These are phyloP conservation scores for Mortierella sp. DNA, from an alignment of 371 early-diverging fungal genomes.

Conservation along the genomic window DNA sequence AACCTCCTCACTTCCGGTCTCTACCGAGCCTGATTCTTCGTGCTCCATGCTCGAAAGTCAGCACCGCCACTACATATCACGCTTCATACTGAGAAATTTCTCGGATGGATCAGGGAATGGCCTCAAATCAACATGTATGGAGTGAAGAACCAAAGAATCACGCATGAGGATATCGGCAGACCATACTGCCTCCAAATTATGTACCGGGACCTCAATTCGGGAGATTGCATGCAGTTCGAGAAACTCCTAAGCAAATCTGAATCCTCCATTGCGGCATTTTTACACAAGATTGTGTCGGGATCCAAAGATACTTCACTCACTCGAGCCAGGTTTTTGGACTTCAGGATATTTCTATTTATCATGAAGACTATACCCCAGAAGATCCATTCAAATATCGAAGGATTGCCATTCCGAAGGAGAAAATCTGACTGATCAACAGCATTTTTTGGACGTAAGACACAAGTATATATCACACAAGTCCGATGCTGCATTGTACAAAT, in stretches of 20 bases:
- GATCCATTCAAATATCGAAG: constrained; percentile 34
- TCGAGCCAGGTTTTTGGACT: constrained; percentile 14
- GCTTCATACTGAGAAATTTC: too few species aligned
- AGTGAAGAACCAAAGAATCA: constrained; percentile 3
- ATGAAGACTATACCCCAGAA: constrained; percentile 14
- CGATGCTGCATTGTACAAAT: constrained; percentile 16
- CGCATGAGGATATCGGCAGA: constrained; percentile 6
- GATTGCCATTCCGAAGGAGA: constrained; percentile 18
- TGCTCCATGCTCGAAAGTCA: too few species aligned
- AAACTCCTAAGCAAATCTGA: background rate
- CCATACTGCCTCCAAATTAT: constrained; percentile 27
- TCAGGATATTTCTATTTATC: constrained; percentile 33
- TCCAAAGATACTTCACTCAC: constrained; percentile 15
- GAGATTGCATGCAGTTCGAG: constrained; percentile 33
- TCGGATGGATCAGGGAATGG: too few species aligned
- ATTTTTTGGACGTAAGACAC: constrained; percentile 27
- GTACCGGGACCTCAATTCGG: constrained; percentile 24
- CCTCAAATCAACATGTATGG: constrained; percentile 23
- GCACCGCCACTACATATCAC: too few species aligned
- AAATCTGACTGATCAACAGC: constrained; percentile 26
- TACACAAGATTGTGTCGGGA: constrained; percentile 4
- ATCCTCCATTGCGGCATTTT: constrained; percentile 17
- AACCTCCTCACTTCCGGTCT: too few species aligned
- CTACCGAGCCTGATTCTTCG: too few species aligned
- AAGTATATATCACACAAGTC: constrained; percentile 27